Conservation (phyloP, 306 rosid species). For the Cicer judaicum region DNA sequence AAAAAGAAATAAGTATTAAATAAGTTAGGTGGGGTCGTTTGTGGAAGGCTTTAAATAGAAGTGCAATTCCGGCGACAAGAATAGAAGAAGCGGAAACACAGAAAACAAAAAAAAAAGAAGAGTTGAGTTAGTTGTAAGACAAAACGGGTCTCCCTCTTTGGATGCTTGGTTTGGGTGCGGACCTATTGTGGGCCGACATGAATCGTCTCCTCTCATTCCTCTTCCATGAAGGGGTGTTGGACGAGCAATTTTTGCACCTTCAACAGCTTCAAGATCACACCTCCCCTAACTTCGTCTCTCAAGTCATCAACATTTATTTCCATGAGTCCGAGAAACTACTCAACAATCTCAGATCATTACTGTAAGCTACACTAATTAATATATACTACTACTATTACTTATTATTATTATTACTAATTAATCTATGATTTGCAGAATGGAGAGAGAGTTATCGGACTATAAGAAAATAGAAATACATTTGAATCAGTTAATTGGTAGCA, state of each 20-base stretch:
- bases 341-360: constrained; percentile 62
- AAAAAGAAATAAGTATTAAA: no score
- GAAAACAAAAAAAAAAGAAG: neutral
- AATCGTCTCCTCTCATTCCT: constrained; percentile 83
- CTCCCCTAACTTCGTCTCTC: constrained; percentile 79
- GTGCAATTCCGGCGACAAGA: neutral
- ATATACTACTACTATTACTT: no score
- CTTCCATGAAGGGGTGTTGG: constrained; percentile 87
- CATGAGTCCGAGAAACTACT: constrained; percentile 83
- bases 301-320: constrained; percentile 81
- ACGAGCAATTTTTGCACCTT: constrained; percentile 84
- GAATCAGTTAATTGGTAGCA: constrained; percentile 92
- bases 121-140: neutral
- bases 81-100: neutral
- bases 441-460: constrained; percentile 68
- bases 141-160: constrained; percentile 95
- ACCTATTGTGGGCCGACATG: constrained; percentile 87
- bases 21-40: neutral
- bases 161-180: constrained; percentile 81
- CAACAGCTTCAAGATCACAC: constrained; percentile 85
- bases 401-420: no score
- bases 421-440: constrained; percentile 50
- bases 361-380: constrained; percentile 42
- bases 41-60: constrained; percentile 2
- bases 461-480: constrained; percentile 74